Evolutionary conservation across 2,329 filamentous ascomycete genomes (phyloP).

Genomic region (Epichloe hybrida): DNA sequence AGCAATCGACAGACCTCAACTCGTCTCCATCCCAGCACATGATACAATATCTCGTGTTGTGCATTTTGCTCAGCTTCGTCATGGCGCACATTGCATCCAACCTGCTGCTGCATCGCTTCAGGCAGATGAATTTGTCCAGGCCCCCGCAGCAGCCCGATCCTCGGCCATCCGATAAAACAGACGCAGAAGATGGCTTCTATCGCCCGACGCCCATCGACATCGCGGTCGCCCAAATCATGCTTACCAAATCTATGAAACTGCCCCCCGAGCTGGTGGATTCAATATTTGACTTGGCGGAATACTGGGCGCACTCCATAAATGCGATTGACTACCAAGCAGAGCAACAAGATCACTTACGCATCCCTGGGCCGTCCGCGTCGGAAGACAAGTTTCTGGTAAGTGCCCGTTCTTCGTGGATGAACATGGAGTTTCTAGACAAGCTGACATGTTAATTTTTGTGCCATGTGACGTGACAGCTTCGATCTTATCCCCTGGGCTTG

Average conservation of each 20-base stretch:
- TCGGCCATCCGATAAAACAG: constrained; percentile 4
- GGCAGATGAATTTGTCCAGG: neutral
- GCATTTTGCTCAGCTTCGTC: constrained; percentile 8
- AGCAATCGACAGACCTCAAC: neutral
- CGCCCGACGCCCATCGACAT: constrained; percentile 35
- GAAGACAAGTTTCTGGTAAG: constrained; percentile 24
- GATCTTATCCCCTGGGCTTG: constrained; percentile 25
- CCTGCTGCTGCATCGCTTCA: constrained; percentile 10
- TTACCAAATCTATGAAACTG: constrained; percentile 29
- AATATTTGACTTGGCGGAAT: constrained; percentile 47
- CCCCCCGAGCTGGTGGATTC: constrained; percentile 42
- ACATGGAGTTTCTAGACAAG: neutral
- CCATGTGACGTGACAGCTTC: constrained; percentile 15
- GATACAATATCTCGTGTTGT: constrained; percentile 5
- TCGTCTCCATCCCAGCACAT: neutral
- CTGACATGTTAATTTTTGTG: neutral
- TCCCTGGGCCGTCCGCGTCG: constrained; percentile 11
- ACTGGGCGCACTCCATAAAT: constrained; percentile 41
- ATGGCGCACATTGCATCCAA: constrained; percentile 17
- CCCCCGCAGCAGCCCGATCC: neutral
- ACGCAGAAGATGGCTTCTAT: constrained; percentile 6
- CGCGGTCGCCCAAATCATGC: constrained; percentile 31
- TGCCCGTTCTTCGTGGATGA: neutral
- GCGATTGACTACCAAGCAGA: constrained; percentile 15
- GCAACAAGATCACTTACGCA: constrained; percentile 10